A percentile compares a stretch with the other conserved stretches of the same genome.
Evolutionary conservation across 2,329 filamentous ascomycete species (phyloP).

Genomic region (Diplodia intermedia): DNA sequence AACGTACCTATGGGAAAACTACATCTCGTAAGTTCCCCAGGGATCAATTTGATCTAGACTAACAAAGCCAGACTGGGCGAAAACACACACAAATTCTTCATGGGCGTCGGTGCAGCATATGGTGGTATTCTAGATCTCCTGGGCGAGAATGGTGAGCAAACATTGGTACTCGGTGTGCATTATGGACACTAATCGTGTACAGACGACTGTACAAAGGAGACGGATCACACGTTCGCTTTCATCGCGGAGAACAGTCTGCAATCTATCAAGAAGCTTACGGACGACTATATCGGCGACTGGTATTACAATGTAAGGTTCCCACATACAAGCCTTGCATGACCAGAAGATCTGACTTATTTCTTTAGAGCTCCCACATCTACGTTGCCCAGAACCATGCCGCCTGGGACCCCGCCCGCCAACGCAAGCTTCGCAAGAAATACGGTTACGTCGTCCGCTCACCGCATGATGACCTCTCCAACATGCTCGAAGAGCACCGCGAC

Average conservation of each 20-base stretch:
- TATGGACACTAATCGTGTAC: conserved; percentile 10
- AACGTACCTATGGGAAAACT: conserved; percentile 95
- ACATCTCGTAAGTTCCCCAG: conserved; percentile 69
- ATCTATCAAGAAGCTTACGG: conserved; percentile 69
- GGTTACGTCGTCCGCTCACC: conserved; percentile 59
- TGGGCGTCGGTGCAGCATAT: conserved; percentile 91
- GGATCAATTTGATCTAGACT: conserved; percentile 8
- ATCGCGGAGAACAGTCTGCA: conserved; percentile 76
- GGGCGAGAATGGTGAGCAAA: conserved; percentile 69
- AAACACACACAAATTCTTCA: conserved; percentile 76
- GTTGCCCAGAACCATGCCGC: conserved; percentile 77
- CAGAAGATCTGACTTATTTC: not conserved
- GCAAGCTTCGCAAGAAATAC: conserved; percentile 64
- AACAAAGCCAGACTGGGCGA: conserved; percentile 58
- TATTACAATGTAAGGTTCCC: conserved; percentile 68
- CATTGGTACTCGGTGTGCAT: conserved; percentile 48
- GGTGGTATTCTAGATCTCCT: conserved; percentile 82
- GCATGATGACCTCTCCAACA: conserved; percentile 59
- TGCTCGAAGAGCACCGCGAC: conserved; percentile 61
- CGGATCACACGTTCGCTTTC: conserved; percentile 80
- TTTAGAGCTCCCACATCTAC: conserved; percentile 75
- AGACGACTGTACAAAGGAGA: conserved; percentile 68
- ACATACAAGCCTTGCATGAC: not conserved
- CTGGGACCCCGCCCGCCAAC: conserved; percentile 69
- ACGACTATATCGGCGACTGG: conserved; percentile 82